phyloP scores from a whole-genome alignment of 1,284 basidiomycete genomes.

The Ustilago xerochloae region DNA sequence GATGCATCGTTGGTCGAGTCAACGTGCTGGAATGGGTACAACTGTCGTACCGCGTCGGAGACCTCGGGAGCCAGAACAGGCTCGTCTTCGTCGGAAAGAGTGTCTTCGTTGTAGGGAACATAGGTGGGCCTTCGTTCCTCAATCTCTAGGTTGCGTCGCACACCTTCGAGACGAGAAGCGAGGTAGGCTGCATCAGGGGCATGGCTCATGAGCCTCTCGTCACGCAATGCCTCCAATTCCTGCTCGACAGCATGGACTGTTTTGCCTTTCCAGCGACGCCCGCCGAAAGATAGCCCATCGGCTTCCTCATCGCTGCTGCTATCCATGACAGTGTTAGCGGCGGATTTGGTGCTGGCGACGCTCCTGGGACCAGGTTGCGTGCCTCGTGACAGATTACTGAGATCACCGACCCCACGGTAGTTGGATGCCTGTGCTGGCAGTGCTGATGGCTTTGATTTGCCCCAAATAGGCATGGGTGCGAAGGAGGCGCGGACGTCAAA shows the following conservation, averaged over 20 bases:
- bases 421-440: slow-evolving; percentile 3
- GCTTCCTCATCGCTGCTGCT: slow-evolving; percentile 34
- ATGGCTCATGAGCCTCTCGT: slow-evolving; percentile 59
- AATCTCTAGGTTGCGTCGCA: slow-evolving; percentile 58
- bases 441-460: slow-evolving; percentile 17
- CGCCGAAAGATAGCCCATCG: slow-evolving; percentile 49
- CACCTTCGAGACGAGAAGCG: slow-evolving; percentile 56
- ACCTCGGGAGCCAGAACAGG: slow-evolving; percentile 19
- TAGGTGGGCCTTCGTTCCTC: slow-evolving; percentile 45
- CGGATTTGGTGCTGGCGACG: background rate
- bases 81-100: slow-evolving; percentile 30
- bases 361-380: background rate
- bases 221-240: slow-evolving; percentile 59
- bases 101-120: slow-evolving; percentile 52
- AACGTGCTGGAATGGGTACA: slow-evolving; percentile 38
- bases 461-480: slow-evolving; percentile 51
- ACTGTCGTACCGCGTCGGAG: slow-evolving; percentile 24
- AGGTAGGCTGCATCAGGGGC: slow-evolving; percentile 61
- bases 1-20: background rate
- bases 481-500: slow-evolving; percentile 60
- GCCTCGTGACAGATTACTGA: background rate
- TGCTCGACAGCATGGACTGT: slow-evolving; percentile 64
- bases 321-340: background rate
- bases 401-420: slow-evolving; percentile 27
- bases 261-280: slow-evolving; percentile 59